A percentile compares a stretch with the other conserved stretches of the same genome.
phyloP scores from a whole-genome alignment of 2,329 filamentous ascomycete species.

The Didymella segeticola region DNA sequence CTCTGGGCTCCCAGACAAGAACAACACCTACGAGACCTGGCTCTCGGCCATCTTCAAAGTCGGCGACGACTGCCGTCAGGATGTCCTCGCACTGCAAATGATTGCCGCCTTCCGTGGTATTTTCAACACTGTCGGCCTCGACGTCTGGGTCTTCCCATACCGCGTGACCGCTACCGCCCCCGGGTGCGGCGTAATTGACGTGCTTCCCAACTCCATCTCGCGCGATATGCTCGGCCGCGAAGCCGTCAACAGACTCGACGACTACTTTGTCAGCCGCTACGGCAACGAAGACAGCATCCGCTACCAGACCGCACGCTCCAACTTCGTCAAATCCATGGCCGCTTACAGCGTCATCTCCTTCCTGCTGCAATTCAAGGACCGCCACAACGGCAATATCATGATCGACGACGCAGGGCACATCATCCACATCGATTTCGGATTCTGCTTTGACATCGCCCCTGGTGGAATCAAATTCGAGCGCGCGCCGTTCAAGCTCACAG shows the following conservation, averaged over 20 bases:
- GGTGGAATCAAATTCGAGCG: slow-evolving; percentile 97
- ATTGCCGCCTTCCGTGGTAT: slow-evolving; percentile 97
- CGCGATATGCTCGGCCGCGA: slow-evolving; percentile 98
- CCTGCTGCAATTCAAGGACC: slow-evolving; percentile 97
- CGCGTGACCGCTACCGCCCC: slow-evolving; percentile 96
- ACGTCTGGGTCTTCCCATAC: slow-evolving; percentile 97
- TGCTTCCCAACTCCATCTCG: slow-evolving; percentile 95
- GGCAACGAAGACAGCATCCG: slow-evolving; percentile 93
- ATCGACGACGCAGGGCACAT: slow-evolving; percentile 97
- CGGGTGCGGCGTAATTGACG: slow-evolving; percentile 97
- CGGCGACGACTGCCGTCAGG: slow-evolving; percentile 96
- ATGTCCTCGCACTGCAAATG: slow-evolving; percentile 95
- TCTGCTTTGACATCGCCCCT: slow-evolving; percentile 98
- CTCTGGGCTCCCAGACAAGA: slow-evolving; percentile 39
- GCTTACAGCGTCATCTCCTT: slow-evolving; percentile 98
- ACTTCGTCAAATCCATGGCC: slow-evolving; percentile 99
- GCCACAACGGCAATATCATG: slow-evolving; percentile 99
- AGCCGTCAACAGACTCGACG: slow-evolving; percentile 96
- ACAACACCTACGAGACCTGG: slow-evolving; percentile 87
- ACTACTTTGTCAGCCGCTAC: slow-evolving; percentile 98
- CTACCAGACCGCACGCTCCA: slow-evolving; percentile 93
- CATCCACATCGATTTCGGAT: slow-evolving; percentile 98
- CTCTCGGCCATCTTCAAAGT: slow-evolving; percentile 99
- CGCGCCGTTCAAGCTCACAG: slow-evolving; percentile 96
- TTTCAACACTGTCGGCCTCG: slow-evolving; percentile 91